Evolutionary conservation across 805 yeast species (phyloP), one percentile per base, ranked within the genome.

Genomic region (Hanseniaspora guilliermondii): DNA sequence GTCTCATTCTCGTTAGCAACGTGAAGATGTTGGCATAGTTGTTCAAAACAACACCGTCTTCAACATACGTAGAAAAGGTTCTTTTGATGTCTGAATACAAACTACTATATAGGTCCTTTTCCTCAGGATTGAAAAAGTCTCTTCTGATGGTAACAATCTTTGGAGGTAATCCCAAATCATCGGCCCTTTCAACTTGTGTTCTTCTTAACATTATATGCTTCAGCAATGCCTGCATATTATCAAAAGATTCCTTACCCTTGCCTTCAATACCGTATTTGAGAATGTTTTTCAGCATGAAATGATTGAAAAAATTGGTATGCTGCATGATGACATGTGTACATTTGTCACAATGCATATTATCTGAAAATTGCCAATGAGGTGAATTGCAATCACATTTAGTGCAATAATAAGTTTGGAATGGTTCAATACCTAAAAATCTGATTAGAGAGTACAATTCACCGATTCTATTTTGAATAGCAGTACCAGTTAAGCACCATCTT

Each of bases 1-100:
- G 98, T 62, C 99, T 79, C 98, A 93, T 94, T 62, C 98, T 74
- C 0, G 98, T 93, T 62, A 93, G 89, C 55, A 93, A 75, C 0
- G 97, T 89, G 70, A 93, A 93, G 63, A 93, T 93, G 63, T 93
- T 93, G 46, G 98, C 98, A 70, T 93, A 93, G 67, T 93, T 93
- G 69, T 93, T 93, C 56, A 93, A 73, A 24, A 93, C 97, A 40
- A 93, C 96, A 68, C 98, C 98, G 64, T 87, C 91, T 22, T 94
- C 93, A 39, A 93, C 97, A 65, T 81, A 93, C 44, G 88, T 93
- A 62, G 86, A 87, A 72, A 87, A 93, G 61, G 84, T 83, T 57
- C 99, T 76, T 66, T 81, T 80, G 14, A 89, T 80, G 68, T 91
- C 95, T 30, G 91, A 77, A 68, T 88, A 93, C 46, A 93, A 74